phyloP scores from a whole-genome alignment of 73 alveolate species.

The Urostyla sp. region DNA sequence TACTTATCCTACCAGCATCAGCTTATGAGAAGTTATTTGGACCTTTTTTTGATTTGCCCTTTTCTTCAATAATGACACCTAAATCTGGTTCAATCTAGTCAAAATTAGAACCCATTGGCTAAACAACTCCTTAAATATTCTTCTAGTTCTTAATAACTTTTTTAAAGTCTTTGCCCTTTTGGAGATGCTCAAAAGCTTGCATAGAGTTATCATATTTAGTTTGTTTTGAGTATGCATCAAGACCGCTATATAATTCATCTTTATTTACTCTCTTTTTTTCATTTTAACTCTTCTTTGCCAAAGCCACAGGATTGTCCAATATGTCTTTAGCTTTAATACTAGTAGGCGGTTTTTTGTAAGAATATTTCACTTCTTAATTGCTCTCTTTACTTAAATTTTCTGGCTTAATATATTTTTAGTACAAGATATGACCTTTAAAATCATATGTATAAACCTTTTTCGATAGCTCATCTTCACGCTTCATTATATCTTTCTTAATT shows the following conservation, averaged over 20 bases:
- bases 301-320: conserved; percentile 24
- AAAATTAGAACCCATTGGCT: conserved; percentile 44
- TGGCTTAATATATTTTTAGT: background rate
- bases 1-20: no score
- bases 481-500: background rate
- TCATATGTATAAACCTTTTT: conserved; percentile 12
- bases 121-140: background rate
- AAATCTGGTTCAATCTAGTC: conserved; percentile 35
- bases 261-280: no score
- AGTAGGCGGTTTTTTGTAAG: background rate
- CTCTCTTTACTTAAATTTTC: background rate
- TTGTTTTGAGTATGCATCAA: no score
- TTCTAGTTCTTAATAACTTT: background rate
- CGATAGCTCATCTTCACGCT: background rate
- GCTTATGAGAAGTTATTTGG: background rate
- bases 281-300: no score
- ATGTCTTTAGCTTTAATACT: background rate
- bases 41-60: conserved; percentile 39
- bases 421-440: conserved; percentile 6
- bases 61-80: conserved; percentile 32
- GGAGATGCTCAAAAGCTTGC: no score
- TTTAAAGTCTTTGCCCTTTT: conserved; percentile 20
- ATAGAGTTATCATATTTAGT: no score
- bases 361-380: conserved; percentile 4
- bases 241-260: no score